These are phyloP conservation scores for Elsinoe arachidis DNA, from an alignment of 2,329 filamentous ascomycete genomes.

Conservation along the genomic window DNA sequence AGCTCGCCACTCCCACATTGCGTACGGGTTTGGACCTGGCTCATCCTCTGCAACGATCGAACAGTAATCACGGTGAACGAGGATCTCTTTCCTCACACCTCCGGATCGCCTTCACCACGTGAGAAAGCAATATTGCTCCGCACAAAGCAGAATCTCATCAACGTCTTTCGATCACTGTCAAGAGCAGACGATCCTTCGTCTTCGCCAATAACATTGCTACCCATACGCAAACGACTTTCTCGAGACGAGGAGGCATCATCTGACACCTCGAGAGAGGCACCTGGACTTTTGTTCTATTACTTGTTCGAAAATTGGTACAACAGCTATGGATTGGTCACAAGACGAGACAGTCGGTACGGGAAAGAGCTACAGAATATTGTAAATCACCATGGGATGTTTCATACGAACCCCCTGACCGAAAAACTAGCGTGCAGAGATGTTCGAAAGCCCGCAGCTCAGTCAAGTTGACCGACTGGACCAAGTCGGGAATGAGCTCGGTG, in stretches of 20 bases:
- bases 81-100: slow-evolving; percentile 35
- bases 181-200: slow-evolving; percentile 38
- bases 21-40: slow-evolving; percentile 60
- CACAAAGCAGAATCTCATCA: slow-evolving; percentile 50
- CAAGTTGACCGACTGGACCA: slow-evolving; percentile 48
- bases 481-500: slow-evolving; percentile 52
- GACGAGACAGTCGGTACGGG: slow-evolving; percentile 39
- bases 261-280: slow-evolving; percentile 44
- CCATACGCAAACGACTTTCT: slow-evolving; percentile 38
- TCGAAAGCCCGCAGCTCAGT: slow-evolving; percentile 39
- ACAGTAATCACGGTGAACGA: slow-evolving; percentile 66
- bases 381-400: slow-evolving; percentile 12
- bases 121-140: slow-evolving; percentile 41
- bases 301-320: slow-evolving; percentile 59
- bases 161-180: slow-evolving; percentile 54
- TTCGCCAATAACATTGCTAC: slow-evolving; percentile 31
- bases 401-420: slow-evolving; percentile 16
- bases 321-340: slow-evolving; percentile 48
- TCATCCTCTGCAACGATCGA: slow-evolving; percentile 59
- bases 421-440: slow-evolving; percentile 43
- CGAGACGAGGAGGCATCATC: slow-evolving; percentile 38
- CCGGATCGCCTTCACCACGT: slow-evolving; percentile 29
- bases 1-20: slow-evolving; percentile 36
- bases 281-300: slow-evolving; percentile 57
- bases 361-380: slow-evolving; percentile 44